These are phyloP conservation scores for Dentipellis fragilis DNA, from an alignment of 768 basidiomycete species.

Conservation along the genomic window DNA sequence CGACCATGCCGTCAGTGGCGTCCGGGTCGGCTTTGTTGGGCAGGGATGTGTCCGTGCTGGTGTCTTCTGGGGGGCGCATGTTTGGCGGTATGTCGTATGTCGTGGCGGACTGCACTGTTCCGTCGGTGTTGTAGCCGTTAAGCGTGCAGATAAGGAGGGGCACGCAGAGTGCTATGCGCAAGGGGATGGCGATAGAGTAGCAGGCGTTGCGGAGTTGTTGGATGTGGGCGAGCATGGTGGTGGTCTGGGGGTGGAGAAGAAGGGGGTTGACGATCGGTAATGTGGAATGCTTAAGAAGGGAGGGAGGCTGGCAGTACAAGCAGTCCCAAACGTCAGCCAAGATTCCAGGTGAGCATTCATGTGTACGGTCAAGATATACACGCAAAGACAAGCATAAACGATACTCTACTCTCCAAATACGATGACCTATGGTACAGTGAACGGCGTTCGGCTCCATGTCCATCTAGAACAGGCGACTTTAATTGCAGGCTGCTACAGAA, in stretches of 20 bases:
- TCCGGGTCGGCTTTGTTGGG: not conserved
- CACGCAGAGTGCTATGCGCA: conserved; percentile 11
- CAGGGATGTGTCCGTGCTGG: not conserved
- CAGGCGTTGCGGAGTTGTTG: conserved; percentile 8
- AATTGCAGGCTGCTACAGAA: too few species aligned
- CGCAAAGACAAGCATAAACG: too few species aligned
- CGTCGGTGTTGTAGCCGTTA: conserved; percentile 5
- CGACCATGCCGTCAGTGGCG: not conserved
- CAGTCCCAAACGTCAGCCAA: too few species aligned
- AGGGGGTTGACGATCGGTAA: too few species aligned
- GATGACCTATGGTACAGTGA: too few species aligned
- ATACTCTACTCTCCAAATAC: too few species aligned
- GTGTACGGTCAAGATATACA: too few species aligned
- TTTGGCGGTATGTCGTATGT: not conserved
- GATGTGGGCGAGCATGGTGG: not conserved
- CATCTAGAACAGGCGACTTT: too few species aligned
- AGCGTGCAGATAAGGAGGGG: conserved; percentile 11
- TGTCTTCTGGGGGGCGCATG: not conserved
- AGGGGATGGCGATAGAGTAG: conserved; percentile 9
- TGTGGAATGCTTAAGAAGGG: too few species aligned
- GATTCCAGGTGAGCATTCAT: too few species aligned
- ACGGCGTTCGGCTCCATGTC: too few species aligned
- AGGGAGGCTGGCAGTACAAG: too few species aligned
- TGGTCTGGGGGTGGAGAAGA: not conserved
- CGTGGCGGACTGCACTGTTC: not conserved